phyloP scores from a whole-genome alignment of 2,329 filamentous ascomycete species.

The Didymella arachidicola region DNA sequence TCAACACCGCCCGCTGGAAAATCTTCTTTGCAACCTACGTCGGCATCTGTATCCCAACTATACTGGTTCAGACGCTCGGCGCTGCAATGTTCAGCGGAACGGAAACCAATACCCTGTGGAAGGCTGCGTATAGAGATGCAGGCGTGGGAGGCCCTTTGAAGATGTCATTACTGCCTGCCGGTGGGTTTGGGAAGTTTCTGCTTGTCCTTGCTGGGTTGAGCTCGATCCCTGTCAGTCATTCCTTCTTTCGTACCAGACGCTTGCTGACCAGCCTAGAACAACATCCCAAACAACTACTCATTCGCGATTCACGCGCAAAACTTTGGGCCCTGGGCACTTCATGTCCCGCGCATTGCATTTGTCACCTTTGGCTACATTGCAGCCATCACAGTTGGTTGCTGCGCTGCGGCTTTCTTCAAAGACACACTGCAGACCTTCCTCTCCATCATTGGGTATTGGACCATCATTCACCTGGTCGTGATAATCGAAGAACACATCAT shows the following conservation, averaged over 20 bases:
- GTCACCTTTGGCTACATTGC: not conserved
- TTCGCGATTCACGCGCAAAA: slow-evolving; percentile 4
- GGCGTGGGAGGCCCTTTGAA: slow-evolving; percentile 1
- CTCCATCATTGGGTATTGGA: not conserved
- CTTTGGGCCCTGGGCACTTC: not conserved
- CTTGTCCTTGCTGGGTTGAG: slow-evolving; percentile 1
- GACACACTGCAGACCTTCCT: not conserved
- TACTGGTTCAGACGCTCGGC: not conserved
- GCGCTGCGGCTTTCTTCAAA: not conserved
- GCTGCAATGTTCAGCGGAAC: slow-evolving; percentile 1
- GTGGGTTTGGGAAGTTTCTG: not conserved
- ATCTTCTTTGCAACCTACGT: slow-evolving; percentile 4
- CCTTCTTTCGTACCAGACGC: not conserved
- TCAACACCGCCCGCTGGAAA: slow-evolving; percentile 3
- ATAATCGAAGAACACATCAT: not conserved
- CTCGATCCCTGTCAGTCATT: not conserved
- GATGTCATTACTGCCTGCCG: not conserved
- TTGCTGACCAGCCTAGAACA: not conserved
- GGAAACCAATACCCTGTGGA: not conserved
- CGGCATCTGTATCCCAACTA: not conserved
- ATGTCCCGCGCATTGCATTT: not conserved
- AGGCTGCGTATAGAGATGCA: not conserved
- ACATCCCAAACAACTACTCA: slow-evolving; percentile 1
- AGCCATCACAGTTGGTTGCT: not conserved
- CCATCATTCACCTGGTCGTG: not conserved